phyloP scores from a whole-genome alignment of 108 stramenopile species.

The Epithemia pelagica region DNA sequence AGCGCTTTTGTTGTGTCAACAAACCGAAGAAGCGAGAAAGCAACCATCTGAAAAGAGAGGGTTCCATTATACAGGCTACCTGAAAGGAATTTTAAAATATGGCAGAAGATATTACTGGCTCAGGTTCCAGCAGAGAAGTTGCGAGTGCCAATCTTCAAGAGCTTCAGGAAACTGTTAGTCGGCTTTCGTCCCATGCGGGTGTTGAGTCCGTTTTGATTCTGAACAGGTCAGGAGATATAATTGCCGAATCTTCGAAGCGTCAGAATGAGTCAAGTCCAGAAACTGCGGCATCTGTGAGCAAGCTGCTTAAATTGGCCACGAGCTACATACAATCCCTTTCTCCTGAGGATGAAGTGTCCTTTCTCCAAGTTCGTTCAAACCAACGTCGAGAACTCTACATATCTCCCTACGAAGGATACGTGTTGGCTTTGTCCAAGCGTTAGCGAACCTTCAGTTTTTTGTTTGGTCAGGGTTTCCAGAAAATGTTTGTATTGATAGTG shows the following conservation, averaged over 20 bases:
- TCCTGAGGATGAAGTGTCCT: constrained; percentile 15
- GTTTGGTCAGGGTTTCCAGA: neutral
- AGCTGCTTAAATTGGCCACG: constrained; percentile 26
- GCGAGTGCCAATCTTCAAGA: constrained; percentile 12
- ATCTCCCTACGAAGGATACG: constrained; percentile 34
- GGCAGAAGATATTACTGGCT: too few relatives aligned
- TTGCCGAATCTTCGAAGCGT: constrained; percentile 25
- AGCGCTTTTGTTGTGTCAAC: too few relatives aligned
- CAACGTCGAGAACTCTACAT: constrained; percentile 29
- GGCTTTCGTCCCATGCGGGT: constrained; percentile 34
- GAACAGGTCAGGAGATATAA: constrained; percentile 29
- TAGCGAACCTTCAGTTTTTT: constrained; percentile 5
- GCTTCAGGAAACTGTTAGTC: constrained; percentile 38
- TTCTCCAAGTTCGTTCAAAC: constrained; percentile 31
- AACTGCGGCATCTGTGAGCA: constrained; percentile 16
- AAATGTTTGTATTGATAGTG: neutral
- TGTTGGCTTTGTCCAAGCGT: constrained; percentile 33
- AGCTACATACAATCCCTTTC: constrained; percentile 22
- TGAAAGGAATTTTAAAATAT: too few relatives aligned
- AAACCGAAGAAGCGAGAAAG: too few relatives aligned
- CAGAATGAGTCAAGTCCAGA: constrained; percentile 24
- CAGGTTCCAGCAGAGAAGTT: too few relatives aligned
- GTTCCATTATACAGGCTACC: too few relatives aligned
- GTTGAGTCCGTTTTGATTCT: constrained; percentile 33
- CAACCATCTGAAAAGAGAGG: too few relatives aligned